These are phyloP conservation scores for Casuarina equisetifolia DNA, from an alignment of 306 rosid genomes.

Conservation along the genomic window DNA sequence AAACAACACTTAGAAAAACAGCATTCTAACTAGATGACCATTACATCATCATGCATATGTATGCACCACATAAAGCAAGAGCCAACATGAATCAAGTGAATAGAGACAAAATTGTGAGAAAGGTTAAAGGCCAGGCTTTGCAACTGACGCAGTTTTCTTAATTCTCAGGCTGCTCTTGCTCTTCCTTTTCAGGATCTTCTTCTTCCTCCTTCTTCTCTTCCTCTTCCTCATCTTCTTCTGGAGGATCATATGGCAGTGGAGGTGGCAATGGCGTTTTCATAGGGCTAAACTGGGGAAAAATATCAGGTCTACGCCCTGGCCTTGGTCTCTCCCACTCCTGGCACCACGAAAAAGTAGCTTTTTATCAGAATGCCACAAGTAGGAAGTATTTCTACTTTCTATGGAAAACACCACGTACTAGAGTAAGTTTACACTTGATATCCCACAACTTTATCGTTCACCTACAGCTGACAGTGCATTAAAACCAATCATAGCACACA, in stretches of 20 bases:
- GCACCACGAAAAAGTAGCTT: neutral
- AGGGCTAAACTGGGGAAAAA: conserved; percentile 55
- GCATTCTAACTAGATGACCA: neutral
- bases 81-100: neutral
- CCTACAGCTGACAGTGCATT: too few relatives aligned
- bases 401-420: neutral
- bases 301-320: conserved; percentile 53
- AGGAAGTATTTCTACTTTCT: neutral
- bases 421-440: neutral
- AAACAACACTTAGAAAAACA: neutral
- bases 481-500: neutral
- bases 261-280: conserved; percentile 49
- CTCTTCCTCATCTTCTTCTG: conserved; percentile 56
- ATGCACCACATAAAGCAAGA: conserved; percentile 4
- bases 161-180: conserved; percentile 26
- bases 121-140: neutral
- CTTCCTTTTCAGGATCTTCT: conserved; percentile 38
- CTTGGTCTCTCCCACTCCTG: conserved; percentile 60
- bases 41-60: conserved; percentile 5
- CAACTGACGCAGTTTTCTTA: neutral
- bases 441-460: neutral
- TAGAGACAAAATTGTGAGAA: conserved; percentile 2
- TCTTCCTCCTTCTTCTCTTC: conserved; percentile 40
- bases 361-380: neutral
- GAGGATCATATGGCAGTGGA: conserved; percentile 60